Evolutionary conservation across 148 eudicot species (phyloP).

Genomic region (Nepenthes mirabilis): DNA sequence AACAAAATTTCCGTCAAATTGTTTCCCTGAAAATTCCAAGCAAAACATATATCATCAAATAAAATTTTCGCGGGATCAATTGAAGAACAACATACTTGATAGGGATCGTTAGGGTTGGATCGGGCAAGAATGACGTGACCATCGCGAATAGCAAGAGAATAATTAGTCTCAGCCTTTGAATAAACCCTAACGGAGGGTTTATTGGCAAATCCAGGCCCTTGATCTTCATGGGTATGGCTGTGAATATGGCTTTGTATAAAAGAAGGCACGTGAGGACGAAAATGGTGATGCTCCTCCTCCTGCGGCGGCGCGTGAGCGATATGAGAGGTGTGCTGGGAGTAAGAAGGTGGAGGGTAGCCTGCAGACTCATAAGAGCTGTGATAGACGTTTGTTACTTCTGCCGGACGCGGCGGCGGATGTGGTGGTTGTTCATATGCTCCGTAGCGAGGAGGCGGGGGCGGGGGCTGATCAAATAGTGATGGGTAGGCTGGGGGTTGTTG

Average conservation of each 20-base stretch:
- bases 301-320: neutral
- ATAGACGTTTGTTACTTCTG: constrained; percentile 9
- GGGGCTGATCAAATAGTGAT: constrained; percentile 10
- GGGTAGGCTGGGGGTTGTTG: neutral
- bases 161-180: constrained; percentile 41
- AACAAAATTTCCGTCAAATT: too few species aligned
- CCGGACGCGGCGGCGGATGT: constrained; percentile 10
- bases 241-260: constrained; percentile 23
- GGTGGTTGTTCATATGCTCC: constrained; percentile 7
- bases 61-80: neutral
- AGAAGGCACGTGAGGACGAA: constrained; percentile 39
- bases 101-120: constrained; percentile 48
- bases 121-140: constrained; percentile 55
- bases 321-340: constrained; percentile 20
- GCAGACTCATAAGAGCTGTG: constrained; percentile 6
- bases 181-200: constrained; percentile 48
- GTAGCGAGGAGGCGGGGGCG: constrained; percentile 11
- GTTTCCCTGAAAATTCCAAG: too few species aligned
- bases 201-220: constrained; percentile 2
- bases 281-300: constrained; percentile 12
- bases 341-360: constrained; percentile 19
- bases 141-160: constrained; percentile 50
- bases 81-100: constrained; percentile 28
- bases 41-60: too few species aligned
- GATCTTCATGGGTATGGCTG: constrained; percentile 3